Conservation (phyloP, 2,329 filamentous ascomycete species). For the Colletotrichum theobromicola region DNA sequence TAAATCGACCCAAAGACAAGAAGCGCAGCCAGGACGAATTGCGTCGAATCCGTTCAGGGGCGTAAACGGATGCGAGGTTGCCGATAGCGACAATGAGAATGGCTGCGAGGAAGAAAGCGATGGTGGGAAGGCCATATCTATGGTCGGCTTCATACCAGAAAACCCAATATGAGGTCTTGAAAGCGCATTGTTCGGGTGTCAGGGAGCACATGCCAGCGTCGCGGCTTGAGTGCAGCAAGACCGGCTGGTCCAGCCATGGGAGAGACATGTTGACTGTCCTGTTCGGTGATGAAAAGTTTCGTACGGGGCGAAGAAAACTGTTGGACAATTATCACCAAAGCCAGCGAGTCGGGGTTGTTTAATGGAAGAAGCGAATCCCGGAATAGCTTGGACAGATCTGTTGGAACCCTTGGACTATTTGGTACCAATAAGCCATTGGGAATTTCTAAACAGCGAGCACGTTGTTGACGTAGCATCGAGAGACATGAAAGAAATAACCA, state of each 20-base stretch:
- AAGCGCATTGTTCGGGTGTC: conserved; percentile 49
- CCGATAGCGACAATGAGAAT: conserved; percentile 53
- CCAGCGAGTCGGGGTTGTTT: background rate
- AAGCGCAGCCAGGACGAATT: background rate
- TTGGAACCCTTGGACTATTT: background rate
- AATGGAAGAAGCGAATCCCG: background rate
- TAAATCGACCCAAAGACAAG: conserved; percentile 10
- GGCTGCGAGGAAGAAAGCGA: conserved; percentile 56
- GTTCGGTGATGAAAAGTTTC: background rate
- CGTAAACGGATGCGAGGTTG: conserved; percentile 42
- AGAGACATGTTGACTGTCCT: background rate
- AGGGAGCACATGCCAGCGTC: conserved; percentile 33
- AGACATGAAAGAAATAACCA: background rate
- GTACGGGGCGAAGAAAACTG: background rate
- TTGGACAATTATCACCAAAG: background rate
- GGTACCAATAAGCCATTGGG: background rate
- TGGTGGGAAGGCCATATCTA: conserved; percentile 54
- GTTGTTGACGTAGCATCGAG: background rate
- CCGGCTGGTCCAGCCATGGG: conserved; percentile 44
- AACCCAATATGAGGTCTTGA: conserved; percentile 49
- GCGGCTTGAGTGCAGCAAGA: conserved; percentile 43
- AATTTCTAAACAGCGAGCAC: background rate
- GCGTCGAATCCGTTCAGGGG: conserved; percentile 30
- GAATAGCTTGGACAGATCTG: background rate
- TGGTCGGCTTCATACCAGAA: conserved; percentile 50